Percentiles rank a stretch among this genome's conserved stretches.
phyloP scores from a whole-genome alignment of 768 basidiomycete genomes.

The Phylloporus rhodoxanthus region DNA sequence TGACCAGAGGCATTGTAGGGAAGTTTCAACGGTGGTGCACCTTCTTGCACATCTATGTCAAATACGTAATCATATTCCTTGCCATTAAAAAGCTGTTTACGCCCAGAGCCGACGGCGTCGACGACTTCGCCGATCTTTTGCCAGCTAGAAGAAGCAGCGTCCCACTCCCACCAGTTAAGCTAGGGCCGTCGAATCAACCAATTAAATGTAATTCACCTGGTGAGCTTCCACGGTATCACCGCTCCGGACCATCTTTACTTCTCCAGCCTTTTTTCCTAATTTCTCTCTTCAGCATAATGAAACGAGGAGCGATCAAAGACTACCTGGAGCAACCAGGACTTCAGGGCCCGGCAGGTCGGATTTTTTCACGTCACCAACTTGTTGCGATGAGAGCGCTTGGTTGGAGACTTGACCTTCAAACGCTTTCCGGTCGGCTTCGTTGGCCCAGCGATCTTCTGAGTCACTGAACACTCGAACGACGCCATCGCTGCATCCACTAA shows the following conservation, averaged over 20 bases:
- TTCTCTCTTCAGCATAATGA: slow-evolving; percentile 6
- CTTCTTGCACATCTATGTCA: slow-evolving; percentile 93
- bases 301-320: neutral
- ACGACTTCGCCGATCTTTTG: slow-evolving; percentile 94
- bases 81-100: slow-evolving; percentile 88
- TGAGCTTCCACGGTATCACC: slow-evolving; percentile 82
- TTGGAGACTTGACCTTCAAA: slow-evolving; percentile 73
- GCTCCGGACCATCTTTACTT: slow-evolving; percentile 87
- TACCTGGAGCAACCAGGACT: slow-evolving; percentile 67
- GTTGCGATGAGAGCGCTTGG: slow-evolving; percentile 77
- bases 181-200: neutral
- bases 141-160: slow-evolving; percentile 62
- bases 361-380: slow-evolving; percentile 91
- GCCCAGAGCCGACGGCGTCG: slow-evolving; percentile 84
- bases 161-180: slow-evolving; percentile 63
- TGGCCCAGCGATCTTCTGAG: slow-evolving; percentile 67
- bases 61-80: slow-evolving; percentile 99
- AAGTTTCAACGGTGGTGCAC: slow-evolving; percentile 85
- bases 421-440: slow-evolving; percentile 52
- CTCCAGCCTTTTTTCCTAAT: slow-evolving; percentile 85
- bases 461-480: slow-evolving; percentile 81
- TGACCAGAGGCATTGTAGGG: slow-evolving; percentile 86
- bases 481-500: slow-evolving; percentile 87
- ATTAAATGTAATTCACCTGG: slow-evolving; percentile 49
- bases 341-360: slow-evolving; percentile 85